phyloP scores from a whole-genome alignment of 257 asterid genomes.

The Capsicum chinense region DNA sequence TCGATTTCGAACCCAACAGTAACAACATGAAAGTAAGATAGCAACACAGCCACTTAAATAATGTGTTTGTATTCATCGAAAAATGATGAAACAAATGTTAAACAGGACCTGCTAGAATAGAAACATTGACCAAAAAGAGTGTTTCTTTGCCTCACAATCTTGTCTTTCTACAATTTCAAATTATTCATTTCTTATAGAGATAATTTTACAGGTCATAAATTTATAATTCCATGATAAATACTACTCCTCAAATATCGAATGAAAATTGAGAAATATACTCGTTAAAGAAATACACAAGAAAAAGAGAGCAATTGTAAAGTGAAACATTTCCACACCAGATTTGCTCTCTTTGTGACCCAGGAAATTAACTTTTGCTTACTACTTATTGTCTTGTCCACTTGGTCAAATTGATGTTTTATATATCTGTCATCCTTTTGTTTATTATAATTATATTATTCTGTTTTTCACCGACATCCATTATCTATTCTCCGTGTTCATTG shows the following conservation, averaged over 20 bases:
- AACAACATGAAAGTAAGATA: not conserved
- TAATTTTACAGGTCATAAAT: not conserved
- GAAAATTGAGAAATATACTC: too few relatives aligned
- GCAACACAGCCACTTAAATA: not conserved
- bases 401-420: not conserved
- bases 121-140: slow-evolving; percentile 17
- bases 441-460: not conserved
- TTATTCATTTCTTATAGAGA: not conserved
- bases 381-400: not conserved
- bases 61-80: slow-evolving; percentile 12
- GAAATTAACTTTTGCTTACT: not conserved
- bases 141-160: not conserved
- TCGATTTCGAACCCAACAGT: too few relatives aligned
- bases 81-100: not conserved
- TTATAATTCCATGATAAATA: not conserved
- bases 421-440: not conserved
- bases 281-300: not conserved
- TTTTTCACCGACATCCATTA: not conserved
- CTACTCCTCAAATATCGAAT: too few relatives aligned
- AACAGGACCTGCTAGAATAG: not conserved
- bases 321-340: not conserved
- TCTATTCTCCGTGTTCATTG: not conserved
- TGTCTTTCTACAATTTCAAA: not conserved
- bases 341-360: not conserved
- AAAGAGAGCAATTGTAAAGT: not conserved